Base-by-base conservation (phyloP, 2,329 filamentous ascomycete species). In the Rosellinia necatrix region DNA sequence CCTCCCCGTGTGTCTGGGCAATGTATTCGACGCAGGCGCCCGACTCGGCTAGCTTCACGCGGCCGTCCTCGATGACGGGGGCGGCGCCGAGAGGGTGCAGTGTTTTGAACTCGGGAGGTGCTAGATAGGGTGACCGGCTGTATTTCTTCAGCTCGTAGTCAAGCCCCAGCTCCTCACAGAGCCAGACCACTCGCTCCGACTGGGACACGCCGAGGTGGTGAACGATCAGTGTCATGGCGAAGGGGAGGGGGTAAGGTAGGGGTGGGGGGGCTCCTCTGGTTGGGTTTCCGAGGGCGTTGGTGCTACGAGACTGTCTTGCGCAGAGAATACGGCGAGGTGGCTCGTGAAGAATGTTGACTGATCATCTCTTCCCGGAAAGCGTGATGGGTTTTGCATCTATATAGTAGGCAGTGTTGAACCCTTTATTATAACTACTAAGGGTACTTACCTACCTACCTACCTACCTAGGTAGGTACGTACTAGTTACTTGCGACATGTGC, bases 161-260 rank as follows among this genome's bases (percentile, higher is more conserved):
- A 30, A 62, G 38, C 13, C 49, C 56, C 1, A 62, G 43, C 38
- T 62, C 59, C 17, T 62, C 59, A 17, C 53, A 56, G 24, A 62
- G 59, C 59, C 56, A 62, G 27, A 60, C 49, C 4, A 62, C 21
- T 15, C 59, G 59, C 3, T 62, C 59, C n/a, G 59, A 62, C 38
- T 62, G 59, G 8, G 59, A 62, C 21, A 62, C 30, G 2, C 41
- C 40, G 27, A 62, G 59, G 24, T 62, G 59, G 38, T 62, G 59
- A 24, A 61, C 49, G 22, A 53, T 59, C n/a, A 61, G 53, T 4
- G 56, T 50, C 56, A 59, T 61, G 15, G 35, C 21, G 48, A 19
- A n/a, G n/a, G n/a, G n/a, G n/a, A n/a, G n/a, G n/a, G n/a, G n/a
- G n/a, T n/a, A n/a, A n/a, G n/a, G n/a, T n/a, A n/a, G n/a, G n/a